Base-by-base conservation (phyloP, 495 filamentous ascomycete species). In the Zalerion maritima region DNA sequence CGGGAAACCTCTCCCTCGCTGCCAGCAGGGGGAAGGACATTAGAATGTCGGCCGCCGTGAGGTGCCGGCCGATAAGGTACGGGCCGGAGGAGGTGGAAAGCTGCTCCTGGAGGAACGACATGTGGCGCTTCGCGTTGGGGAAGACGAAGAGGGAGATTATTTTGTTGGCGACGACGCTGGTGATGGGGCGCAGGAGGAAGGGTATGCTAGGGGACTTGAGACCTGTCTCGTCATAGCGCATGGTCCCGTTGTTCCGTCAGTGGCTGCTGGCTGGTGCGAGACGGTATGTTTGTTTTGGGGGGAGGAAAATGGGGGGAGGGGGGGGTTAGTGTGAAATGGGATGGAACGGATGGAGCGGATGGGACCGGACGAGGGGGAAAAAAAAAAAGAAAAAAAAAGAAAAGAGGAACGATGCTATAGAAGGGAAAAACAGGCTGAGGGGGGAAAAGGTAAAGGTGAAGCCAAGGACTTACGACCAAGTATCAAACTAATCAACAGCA, bases 171-270 rank as follows among this genome's bases (percentile, higher is more conserved):
- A 93, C 70, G 11, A 64, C 47, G 10, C 54, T 46, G 5, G 80
- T 77, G 34, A 94, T 66, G 11, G 81, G 82, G 23, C 75, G 77
- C 46, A 94, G 57, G 61, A 93, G 84, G 67, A 93, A 92, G 2
- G 84, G 84, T 4, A 81, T 54, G 0, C 73, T 67, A 3, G 71
- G 53, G 8, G 67, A 64, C 35, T 69, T 72, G 28, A 94, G 36
- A 14, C 37, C 45, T 58, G 8, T n/a, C 42, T 73, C 76, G 28
- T 14, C n/a, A 18, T 30, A 16, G 17, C 26, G 13, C 9, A 11
- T 17, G 10, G 18, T 14, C 27, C n/a, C 12, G 6, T n/a, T n/a
- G n/a, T n/a, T n/a, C n/a, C n/a, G n/a, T n/a, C n/a, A n/a, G n/a
- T n/a, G n/a, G n/a, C n/a, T n/a, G n/a, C n/a, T n/a, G n/a, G n/a